phyloP scores from a whole-genome alignment of 169 alveolate species.

The Toxoplasma gondii region DNA sequence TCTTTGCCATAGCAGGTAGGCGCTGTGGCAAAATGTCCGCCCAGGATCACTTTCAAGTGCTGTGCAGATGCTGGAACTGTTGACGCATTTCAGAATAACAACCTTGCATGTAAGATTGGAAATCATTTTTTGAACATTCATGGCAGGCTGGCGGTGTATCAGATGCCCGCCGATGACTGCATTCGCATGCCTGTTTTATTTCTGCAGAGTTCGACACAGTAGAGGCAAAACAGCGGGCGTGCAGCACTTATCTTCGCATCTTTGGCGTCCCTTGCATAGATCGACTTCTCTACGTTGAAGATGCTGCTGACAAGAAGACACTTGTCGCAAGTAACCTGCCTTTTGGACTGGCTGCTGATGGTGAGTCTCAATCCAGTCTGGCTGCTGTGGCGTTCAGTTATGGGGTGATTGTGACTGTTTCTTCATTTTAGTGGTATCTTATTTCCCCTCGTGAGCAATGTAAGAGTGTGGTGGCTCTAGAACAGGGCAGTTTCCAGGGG shows the following conservation, averaged over 20 bases:
- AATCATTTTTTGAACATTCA: background rate
- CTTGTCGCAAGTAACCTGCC: slow-evolving; percentile 65
- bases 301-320: slow-evolving; percentile 67
- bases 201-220: slow-evolving; percentile 58
- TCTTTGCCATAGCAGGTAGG: slow-evolving; percentile 67
- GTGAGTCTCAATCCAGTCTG: slow-evolving; percentile 2
- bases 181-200: background rate
- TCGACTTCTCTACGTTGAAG: slow-evolving; percentile 67
- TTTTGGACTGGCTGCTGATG: slow-evolving; percentile 58
- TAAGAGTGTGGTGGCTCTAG: no score
- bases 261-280: slow-evolving; percentile 71
- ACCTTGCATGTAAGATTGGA: no score
- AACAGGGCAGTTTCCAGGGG: no score
- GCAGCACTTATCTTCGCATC: slow-evolving; percentile 65
- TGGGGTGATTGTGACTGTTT: background rate
- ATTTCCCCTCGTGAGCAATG: no score
- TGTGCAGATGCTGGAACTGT: no score
- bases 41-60: no score
- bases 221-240: slow-evolving; percentile 57
- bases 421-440: background rate
- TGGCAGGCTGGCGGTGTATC: background rate
- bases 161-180: background rate
- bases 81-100: no score
- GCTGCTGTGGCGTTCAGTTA: background rate
- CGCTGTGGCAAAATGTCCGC: no score